Base-by-base conservation (phyloP, 2,329 filamentous ascomycete species). In the Capronia americana region DNA sequence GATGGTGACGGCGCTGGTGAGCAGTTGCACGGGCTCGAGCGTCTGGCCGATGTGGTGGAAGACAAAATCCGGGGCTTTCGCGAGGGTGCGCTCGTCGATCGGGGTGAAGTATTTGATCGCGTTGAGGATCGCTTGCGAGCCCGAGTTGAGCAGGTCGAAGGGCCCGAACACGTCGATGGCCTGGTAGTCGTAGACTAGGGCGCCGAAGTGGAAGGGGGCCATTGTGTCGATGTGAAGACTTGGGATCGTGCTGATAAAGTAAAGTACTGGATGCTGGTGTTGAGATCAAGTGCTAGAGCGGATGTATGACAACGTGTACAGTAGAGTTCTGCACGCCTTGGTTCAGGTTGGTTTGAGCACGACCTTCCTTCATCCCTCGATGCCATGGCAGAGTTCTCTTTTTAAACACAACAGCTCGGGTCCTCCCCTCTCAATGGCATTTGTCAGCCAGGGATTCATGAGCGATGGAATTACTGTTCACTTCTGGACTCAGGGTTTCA, bases 21-120 rank as follows among this genome's bases (percentile, higher is more conserved):
- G 46, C 61, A 46, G 62, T 10, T 28, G 32, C 3, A 64, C 60
- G 11, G 63, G 59, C 1, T 66, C 59, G 26, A 66, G 56, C 14
- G 59, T 51, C 30, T 57, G 24, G 41, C 66, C 66, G 32, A 69
- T 69, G 51, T 69, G 54, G 50, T 61, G 50, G 60, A 69, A 66
- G 10, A 48, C 48, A 12, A 69, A 56, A 3, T 66, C 57, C 2
- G 56, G 56, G 12, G 53, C 63, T 7, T 23, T 30, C 0, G 78
- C 78, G 68, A 72, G 79, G 1, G 71, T 75, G 56, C 78, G 73
- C 57, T 77, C 77, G 0, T 58, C 63, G 38, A 65, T 32, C 8
- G 46, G 46, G n/a, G 30, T 32, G 41, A 46, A 57, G 20, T 20
- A 69, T 20, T 78, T 54, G 46, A 61, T 32, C 2, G 50, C 50